These are phyloP conservation scores for Gracilaria gracilis DNA, from an alignment of 23 red algal genomes.

Conservation along the genomic window DNA sequence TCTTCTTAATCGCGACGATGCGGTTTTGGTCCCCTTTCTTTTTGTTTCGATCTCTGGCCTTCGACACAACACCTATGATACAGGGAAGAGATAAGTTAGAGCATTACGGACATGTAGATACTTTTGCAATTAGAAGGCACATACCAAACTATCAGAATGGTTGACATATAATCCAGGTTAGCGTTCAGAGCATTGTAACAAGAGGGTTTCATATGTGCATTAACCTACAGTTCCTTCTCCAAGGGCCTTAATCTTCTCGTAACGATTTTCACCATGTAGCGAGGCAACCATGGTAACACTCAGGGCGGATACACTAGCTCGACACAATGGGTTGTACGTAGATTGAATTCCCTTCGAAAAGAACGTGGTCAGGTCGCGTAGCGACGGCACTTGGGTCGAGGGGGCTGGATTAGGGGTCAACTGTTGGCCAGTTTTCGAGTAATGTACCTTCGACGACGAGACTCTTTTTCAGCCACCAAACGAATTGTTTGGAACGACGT, in stretches of 20 bases:
- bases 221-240: slow-evolving; percentile 65
- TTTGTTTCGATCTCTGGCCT: slow-evolving; percentile 68
- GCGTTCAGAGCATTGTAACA: neutral
- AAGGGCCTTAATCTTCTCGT: slow-evolving; percentile 62
- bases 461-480: too few relatives aligned
- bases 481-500: too few relatives aligned
- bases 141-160: neutral
- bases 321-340: neutral
- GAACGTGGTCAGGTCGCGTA: neutral
- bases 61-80: slow-evolving; percentile 70
- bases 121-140: neutral
- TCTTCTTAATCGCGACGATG: slow-evolving; percentile 91
- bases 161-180: neutral
- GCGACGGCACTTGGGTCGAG: too few relatives aligned
- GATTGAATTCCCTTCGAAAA: neutral
- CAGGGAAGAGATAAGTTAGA: neutral
- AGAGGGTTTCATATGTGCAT: neutral
- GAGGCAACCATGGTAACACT: slow-evolving; percentile 25
- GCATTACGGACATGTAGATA: neutral
- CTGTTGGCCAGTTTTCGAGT: too few relatives aligned
- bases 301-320: neutral
- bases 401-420: too few relatives aligned
- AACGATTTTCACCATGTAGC: slow-evolving; percentile 46
- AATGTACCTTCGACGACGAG: too few relatives aligned
- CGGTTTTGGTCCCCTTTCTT: slow-evolving; percentile 32